Conservation (phyloP, 2,329 filamentous ascomycete species). For the Cercospora nicotianae region DNA sequence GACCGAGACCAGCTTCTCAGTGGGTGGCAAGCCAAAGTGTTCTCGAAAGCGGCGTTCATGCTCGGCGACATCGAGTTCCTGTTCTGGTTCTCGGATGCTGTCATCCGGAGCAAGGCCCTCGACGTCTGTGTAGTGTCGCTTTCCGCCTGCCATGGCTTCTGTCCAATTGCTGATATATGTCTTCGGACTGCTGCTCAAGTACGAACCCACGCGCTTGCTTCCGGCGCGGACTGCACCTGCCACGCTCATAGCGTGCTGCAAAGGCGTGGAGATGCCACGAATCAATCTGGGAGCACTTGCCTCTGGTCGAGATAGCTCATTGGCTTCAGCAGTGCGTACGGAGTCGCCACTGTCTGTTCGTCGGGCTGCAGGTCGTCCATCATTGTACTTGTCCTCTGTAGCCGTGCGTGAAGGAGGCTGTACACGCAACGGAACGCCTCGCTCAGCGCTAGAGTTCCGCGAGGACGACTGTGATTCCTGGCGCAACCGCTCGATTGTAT, state of each 20-base stretch:
- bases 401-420: conserved; percentile 35
- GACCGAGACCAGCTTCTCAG: conserved; percentile 80
- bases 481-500: conserved; percentile 31
- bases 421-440: conserved; percentile 30
- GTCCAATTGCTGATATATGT: conserved; percentile 96
- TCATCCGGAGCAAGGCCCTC: conserved; percentile 67
- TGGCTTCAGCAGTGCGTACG: conserved; percentile 18
- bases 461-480: conserved; percentile 42
- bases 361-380: conserved; percentile 9
- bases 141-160: conserved; percentile 91
- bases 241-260: conserved; percentile 26
- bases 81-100: conserved; percentile 55
- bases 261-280: conserved; percentile 27
- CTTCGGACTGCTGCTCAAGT: conserved; percentile 84
- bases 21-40: conserved; percentile 84
- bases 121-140: conserved; percentile 80
- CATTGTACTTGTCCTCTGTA: conserved; percentile 24
- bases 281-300: conserved; percentile 20
- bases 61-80: conserved; percentile 55
- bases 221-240: conserved; percentile 52
- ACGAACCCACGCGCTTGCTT: conserved; percentile 67
- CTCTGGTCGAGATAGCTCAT: conserved; percentile 12
- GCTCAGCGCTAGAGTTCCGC: conserved; percentile 33
- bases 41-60: conserved; percentile 72
- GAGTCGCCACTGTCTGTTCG: conserved; percentile 23